phyloP scores from a whole-genome alignment of 164 flowering plant species.

The Cinnamomum micranthum region DNA sequence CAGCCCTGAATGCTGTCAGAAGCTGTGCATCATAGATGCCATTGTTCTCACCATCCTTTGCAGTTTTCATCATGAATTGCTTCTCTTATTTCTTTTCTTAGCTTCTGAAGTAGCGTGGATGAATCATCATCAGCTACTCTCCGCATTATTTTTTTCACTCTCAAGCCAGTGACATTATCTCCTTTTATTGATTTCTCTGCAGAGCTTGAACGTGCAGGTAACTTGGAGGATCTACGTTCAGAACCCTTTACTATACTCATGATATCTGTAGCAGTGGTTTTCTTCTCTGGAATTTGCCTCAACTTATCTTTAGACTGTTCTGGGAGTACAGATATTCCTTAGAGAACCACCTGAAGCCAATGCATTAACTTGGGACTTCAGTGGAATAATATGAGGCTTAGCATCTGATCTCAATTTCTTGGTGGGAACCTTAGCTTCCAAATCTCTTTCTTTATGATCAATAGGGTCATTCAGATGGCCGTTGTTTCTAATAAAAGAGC shows the following conservation, averaged over 20 bases:
- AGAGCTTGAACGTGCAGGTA: slow-evolving; percentile 11
- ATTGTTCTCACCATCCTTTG: slow-evolving; percentile 42
- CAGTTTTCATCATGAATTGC: slow-evolving; percentile 62
- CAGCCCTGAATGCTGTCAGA: slow-evolving; percentile 87
- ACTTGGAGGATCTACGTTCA: slow-evolving; percentile 26
- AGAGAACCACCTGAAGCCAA: slow-evolving; percentile 21
- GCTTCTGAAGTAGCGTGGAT: slow-evolving; percentile 52
- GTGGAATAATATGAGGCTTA: slow-evolving; percentile 14
- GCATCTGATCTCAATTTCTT: slow-evolving; percentile 47
- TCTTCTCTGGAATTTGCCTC: slow-evolving; percentile 20
- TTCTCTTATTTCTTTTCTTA: slow-evolving; percentile 80
- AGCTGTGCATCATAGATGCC: slow-evolving; percentile 70
- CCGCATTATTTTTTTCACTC: slow-evolving; percentile 91
- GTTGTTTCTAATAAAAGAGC: slow-evolving; percentile 3
- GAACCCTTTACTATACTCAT: slow-evolving; percentile 61
- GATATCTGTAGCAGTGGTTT: slow-evolving; percentile 38
- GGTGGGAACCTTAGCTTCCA: slow-evolving; percentile 19
- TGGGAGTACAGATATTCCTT: slow-evolving; percentile 8
- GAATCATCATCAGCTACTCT: slow-evolving; percentile 63
- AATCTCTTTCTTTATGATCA: slow-evolving; percentile 24
- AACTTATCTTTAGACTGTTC: slow-evolving; percentile 21
- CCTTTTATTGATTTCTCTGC: slow-evolving; percentile 23
- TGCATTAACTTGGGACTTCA: slow-evolving; percentile 19
- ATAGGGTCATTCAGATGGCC: slow-evolving; percentile 6
- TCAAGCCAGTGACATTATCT: slow-evolving; percentile 54